Evolutionary conservation across 257 asterid genomes (phyloP), one percentile per base, ranked within the genome.

Genomic region (Echium plantagineum): DNA sequence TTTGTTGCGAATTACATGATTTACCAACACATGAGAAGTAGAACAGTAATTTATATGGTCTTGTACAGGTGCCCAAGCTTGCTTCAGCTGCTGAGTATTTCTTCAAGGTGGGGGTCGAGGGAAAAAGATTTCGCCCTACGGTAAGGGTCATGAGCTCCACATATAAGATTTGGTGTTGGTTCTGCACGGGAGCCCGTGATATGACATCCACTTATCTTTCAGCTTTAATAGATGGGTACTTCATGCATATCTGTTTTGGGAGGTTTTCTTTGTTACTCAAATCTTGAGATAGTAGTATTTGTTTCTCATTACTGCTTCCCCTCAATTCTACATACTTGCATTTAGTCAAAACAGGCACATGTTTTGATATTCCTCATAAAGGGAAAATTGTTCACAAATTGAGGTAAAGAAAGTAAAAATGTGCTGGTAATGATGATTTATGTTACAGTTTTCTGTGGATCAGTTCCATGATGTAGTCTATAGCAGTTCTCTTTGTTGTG

Each of bases 81-180:
- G 95, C 96, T 63, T 84, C 99, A 58, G 99, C 99, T 6, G 95
- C 97, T 0, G 99, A 93, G 62, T 89, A 93, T 69, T 93, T 89
- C 69, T 93, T 89, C 75, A 86, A 83, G 77, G 57, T 74, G 76
- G 97, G 99, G 58, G 94, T 82, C 38, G 99, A 93, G 81, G 97
- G 99, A 59, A 93, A 93, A 72, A 83, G 94, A 68, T 89, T 89
- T 61, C 90, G 97, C n/a, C 99, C 99, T 56, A 84, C 99, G 54
- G 99, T 93, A 80, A 83, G 93, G 63, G 42, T 58, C 57, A 20
- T 38, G 32, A 22, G 24, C 38, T 19, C 18, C 30, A 28, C 21
- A 42, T 20, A 17, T 42, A 18, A 1, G 17, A 42, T 26, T 17
- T 17, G 35, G 46, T n/a, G n/a, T 10, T 31, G 15, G 21, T n/a